These are phyloP conservation scores for Warburgia ugandensis DNA, from an alignment of 164 flowering plant species.

Conservation along the genomic window DNA sequence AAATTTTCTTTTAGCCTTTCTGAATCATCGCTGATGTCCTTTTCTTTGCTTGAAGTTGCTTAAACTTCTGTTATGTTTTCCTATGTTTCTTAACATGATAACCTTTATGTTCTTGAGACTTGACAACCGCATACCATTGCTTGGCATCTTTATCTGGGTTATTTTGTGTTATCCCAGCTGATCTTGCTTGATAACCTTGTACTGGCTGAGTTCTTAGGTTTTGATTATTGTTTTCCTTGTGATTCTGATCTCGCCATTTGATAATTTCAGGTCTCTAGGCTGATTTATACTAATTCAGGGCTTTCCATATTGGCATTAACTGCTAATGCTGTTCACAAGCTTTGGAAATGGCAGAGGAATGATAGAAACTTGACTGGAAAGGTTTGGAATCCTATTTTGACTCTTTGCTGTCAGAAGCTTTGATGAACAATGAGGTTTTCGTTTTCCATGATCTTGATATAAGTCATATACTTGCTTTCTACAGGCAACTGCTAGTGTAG, in stretches of 20 bases:
- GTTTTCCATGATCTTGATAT: neutral
- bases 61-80: too few species aligned
- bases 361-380: constrained; percentile 60
- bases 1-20: too few species aligned
- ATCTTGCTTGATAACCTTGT: too few species aligned
- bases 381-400: constrained; percentile 26
- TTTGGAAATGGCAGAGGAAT: constrained; percentile 75
- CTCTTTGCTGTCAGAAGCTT: neutral
- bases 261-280: constrained; percentile 50
- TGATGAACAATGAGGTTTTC: neutral
- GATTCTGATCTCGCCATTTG: neutral
- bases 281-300: constrained; percentile 74
- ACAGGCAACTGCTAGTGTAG: constrained; percentile 60
- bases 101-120: too few species aligned
- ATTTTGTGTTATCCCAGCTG: too few species aligned
- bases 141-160: too few species aligned
- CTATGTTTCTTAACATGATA: too few species aligned
- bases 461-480: too few species aligned
- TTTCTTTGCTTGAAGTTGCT: too few species aligned
- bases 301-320: constrained; percentile 62
- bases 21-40: too few species aligned
- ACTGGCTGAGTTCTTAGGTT: too few species aligned
- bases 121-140: too few species aligned
- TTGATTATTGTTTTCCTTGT: neutral
- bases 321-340: constrained; percentile 66